Conservation (phyloP, 2,329 filamentous ascomycete species). For the Didymella keratinophila region DNA sequence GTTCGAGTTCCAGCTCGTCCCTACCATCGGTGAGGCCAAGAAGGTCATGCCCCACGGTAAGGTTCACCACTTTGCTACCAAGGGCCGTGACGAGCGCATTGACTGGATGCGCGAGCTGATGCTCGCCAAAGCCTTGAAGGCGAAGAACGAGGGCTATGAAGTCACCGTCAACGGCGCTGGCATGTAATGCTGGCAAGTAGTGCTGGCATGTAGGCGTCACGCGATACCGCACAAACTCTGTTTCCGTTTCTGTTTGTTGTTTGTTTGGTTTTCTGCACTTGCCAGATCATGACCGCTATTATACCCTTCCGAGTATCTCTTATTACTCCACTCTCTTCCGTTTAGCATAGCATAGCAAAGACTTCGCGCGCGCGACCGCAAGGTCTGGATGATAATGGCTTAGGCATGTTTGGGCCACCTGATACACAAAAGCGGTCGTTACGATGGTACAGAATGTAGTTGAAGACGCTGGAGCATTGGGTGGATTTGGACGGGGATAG, state of each 20-base stretch:
- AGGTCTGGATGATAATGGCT: constrained; percentile 12
- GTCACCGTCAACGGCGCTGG: constrained; percentile 75
- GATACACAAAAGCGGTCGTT: constrained; percentile 22
- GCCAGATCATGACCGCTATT: constrained; percentile 36
- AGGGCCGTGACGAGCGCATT: constrained; percentile 85
- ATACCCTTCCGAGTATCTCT: constrained; percentile 40
- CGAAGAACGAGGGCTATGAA: constrained; percentile 84
- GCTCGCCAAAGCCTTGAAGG: constrained; percentile 85
- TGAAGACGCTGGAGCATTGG: not conserved
- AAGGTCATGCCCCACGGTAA: constrained; percentile 64
- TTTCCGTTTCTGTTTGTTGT: constrained; percentile 18
- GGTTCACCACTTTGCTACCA: constrained; percentile 93
- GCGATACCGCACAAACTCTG: constrained; percentile 1
- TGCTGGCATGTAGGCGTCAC: too few relatives aligned
- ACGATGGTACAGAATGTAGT: constrained; percentile 7
- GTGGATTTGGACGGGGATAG: not conserved
- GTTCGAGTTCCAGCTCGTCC: constrained; percentile 87
- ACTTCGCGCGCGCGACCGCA: constrained; percentile 10
- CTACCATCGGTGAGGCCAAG: constrained; percentile 56
- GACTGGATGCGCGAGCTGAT: constrained; percentile 97
- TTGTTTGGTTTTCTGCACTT: constrained; percentile 18
- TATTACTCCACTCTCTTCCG: constrained; percentile 19
- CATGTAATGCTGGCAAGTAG: constrained; percentile 34
- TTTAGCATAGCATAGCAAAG: constrained; percentile 13
- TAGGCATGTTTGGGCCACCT: not conserved